Evolutionary conservation across 805 yeast genomes (phyloP).

Genomic region (Nadsonia fulvescens): DNA sequence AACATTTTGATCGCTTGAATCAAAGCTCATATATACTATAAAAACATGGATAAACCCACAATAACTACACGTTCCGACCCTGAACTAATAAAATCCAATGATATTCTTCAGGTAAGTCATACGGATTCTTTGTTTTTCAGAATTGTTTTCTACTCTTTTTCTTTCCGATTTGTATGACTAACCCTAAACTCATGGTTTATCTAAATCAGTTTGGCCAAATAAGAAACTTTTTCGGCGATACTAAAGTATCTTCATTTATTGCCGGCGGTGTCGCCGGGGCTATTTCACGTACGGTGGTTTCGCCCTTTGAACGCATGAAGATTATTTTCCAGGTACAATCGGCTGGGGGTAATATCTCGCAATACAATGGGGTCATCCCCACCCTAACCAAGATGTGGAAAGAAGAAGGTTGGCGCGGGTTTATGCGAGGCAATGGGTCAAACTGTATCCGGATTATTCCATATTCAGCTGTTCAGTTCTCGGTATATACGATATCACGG

Average conservation of each 20-base stretch:
- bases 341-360: slow-evolving; percentile 23
- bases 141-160: too few species aligned
- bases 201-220: too few species aligned
- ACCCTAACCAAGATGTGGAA: slow-evolving; percentile 63
- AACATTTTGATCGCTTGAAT: too few species aligned
- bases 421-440: slow-evolving; percentile 77
- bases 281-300: slow-evolving; percentile 77
- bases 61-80: too few species aligned
- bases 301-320: slow-evolving; percentile 90
- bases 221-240: slow-evolving; percentile 10
- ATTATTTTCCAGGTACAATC: slow-evolving; percentile 83
- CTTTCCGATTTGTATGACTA: too few species aligned
- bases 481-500: slow-evolving; percentile 59
- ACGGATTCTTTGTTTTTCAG: too few species aligned
- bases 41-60: too few species aligned
- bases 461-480: slow-evolving; percentile 85
- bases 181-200: too few species aligned
- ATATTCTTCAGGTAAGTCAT: too few species aligned
- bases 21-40: too few species aligned
- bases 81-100: too few species aligned
- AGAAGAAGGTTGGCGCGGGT: slow-evolving; percentile 85
- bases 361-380: slow-evolving; percentile 49
- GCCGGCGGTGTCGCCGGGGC: slow-evolving; percentile 98
- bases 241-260: slow-evolving; percentile 52
- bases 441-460: slow-evolving; percentile 87